These are phyloP conservation scores for Rhododendron mucronatum DNA, from an alignment of 148 eudicot genomes.

Conservation along the genomic window DNA sequence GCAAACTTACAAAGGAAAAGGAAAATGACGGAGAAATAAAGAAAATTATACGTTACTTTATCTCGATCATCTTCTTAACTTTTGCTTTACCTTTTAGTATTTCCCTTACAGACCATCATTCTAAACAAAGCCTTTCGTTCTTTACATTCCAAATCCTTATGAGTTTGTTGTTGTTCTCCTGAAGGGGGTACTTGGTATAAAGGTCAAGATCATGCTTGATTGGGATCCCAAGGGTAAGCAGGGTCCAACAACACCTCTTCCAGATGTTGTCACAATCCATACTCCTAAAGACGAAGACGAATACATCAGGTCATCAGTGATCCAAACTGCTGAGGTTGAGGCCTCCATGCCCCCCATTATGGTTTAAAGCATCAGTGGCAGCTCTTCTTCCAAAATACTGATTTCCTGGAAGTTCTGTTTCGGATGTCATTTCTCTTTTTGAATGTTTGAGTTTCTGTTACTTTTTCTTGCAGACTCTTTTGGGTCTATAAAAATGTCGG, in stretches of 20 bases:
- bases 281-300: conserved; percentile 68
- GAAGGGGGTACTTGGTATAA: conserved; percentile 75
- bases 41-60: neutral
- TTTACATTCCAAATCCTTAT: neutral
- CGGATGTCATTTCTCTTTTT: neutral
- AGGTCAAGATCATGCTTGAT: conserved; percentile 79
- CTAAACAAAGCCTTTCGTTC: neutral
- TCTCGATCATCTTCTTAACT: neutral
- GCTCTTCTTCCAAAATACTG: neutral
- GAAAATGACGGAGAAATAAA: too few species aligned
- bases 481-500: neutral
- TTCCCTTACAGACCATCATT: neutral
- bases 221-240: conserved; percentile 78
- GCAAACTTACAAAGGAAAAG: neutral
- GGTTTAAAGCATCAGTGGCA: conserved; percentile 13
- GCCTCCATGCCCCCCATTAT: conserved; percentile 14
- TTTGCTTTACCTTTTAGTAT: neutral
- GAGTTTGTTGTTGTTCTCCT: neutral
- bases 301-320: conserved; percentile 14
- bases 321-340: conserved; percentile 29
- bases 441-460: neutral
- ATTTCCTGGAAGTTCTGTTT: neutral
- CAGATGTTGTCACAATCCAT: conserved; percentile 64
- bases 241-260: conserved; percentile 67
- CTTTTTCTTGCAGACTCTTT: neutral